Conservation (phyloP, 257 asterid genomes). For the Cinchona pubescens region DNA sequence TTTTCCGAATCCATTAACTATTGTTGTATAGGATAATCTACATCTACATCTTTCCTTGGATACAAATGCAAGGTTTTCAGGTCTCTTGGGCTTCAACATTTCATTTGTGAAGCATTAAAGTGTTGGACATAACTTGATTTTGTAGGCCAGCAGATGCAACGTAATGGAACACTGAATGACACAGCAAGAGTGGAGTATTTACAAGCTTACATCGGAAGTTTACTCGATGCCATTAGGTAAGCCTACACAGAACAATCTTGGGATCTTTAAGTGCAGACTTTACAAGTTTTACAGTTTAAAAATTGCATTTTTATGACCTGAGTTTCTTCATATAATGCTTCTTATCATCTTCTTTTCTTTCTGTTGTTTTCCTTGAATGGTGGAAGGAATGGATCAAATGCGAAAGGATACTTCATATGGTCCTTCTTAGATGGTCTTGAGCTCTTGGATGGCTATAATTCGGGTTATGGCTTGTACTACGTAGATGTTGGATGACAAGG, state of each 20-base stretch:
- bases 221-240: slow-evolving; percentile 55
- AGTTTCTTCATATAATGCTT: neutral
- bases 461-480: slow-evolving; percentile 36
- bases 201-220: slow-evolving; percentile 40
- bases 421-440: slow-evolving; percentile 43
- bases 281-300: neutral
- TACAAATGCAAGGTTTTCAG: too few relatives aligned
- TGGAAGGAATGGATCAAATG: slow-evolving; percentile 40
- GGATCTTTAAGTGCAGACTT: neutral
- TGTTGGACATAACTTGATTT: neutral
- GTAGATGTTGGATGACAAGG: slow-evolving; percentile 34
- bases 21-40: too few relatives aligned
- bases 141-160: slow-evolving; percentile 37
- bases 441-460: slow-evolving; percentile 31
- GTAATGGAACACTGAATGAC: slow-evolving; percentile 44
- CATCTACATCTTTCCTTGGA: too few relatives aligned
- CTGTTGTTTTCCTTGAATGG: neutral
- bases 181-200: slow-evolving; percentile 41
- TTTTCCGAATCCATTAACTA: too few relatives aligned
- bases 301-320: neutral
- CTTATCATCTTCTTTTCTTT: neutral
- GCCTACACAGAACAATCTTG: neutral
- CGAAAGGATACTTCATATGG: slow-evolving; percentile 39
- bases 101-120: too few relatives aligned
- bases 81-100: too few relatives aligned